A percentile compares a stretch with the other conserved stretches of the same genome.
These are phyloP conservation scores for Cladophialophora immunda DNA, from an alignment of 2,329 filamentous ascomycete species.

Conservation along the genomic window DNA sequence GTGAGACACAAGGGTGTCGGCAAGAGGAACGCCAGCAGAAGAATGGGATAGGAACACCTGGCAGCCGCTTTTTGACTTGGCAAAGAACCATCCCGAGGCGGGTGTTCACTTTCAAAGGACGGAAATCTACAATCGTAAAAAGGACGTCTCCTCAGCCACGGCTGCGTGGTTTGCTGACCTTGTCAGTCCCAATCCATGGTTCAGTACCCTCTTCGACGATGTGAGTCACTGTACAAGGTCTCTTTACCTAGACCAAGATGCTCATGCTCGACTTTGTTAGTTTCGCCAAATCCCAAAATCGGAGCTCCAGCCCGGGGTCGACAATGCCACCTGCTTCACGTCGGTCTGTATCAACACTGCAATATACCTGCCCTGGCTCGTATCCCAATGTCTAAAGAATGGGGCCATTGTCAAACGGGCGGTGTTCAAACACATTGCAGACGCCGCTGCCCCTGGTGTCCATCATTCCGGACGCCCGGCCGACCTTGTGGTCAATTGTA, in stretches of 20 bases:
- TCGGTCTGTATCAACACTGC: slow-evolving; percentile 92
- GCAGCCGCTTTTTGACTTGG: slow-evolving; percentile 65
- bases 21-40: slow-evolving; percentile 43
- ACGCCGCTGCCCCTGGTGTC: slow-evolving; percentile 70
- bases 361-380: slow-evolving; percentile 85
- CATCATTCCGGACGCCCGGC: slow-evolving; percentile 67
- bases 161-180: slow-evolving; percentile 73
- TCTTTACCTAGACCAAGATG: neutral
- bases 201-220: slow-evolving; percentile 73
- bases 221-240: slow-evolving; percentile 49
- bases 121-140: slow-evolving; percentile 67
- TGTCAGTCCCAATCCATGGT: slow-evolving; percentile 75
- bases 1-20: slow-evolving; percentile 44
- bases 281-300: slow-evolving; percentile 67
- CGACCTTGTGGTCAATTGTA: slow-evolving; percentile 83
- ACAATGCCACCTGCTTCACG: slow-evolving; percentile 78
- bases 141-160: slow-evolving; percentile 65
- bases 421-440: slow-evolving; percentile 73
- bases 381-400: slow-evolving; percentile 78
- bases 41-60: slow-evolving; percentile 68
- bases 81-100: slow-evolving; percentile 71
- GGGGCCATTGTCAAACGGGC: slow-evolving; percentile 74
- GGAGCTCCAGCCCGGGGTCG: slow-evolving; percentile 70
- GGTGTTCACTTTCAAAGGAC: slow-evolving; percentile 77
- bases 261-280: slow-evolving; percentile 45